Evolutionary conservation across 306 rosid species (phyloP).

Genomic region (Benincasa hispida): DNA sequence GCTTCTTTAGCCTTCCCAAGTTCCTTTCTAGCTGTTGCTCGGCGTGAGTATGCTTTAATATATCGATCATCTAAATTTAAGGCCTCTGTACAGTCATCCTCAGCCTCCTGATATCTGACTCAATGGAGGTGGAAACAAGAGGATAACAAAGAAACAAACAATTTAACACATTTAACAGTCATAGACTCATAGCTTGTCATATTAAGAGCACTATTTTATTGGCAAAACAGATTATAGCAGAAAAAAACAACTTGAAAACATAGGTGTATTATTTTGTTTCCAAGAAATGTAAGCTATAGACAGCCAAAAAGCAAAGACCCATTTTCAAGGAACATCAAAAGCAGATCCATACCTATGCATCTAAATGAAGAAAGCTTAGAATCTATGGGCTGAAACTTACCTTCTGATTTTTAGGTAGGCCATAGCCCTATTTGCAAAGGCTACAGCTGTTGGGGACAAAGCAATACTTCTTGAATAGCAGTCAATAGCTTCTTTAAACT

Average conservation of each 20-base stretch:
- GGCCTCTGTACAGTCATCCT: slow-evolving; percentile 94
- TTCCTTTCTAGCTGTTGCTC: slow-evolving; percentile 87
- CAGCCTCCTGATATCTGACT: slow-evolving; percentile 69
- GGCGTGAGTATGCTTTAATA: slow-evolving; percentile 87
- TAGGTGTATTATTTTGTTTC: neutral
- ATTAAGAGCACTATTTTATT: neutral
- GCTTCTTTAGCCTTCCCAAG: slow-evolving; percentile 70
- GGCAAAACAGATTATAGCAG: neutral
- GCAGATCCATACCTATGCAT: neutral
- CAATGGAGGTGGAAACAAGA: neutral
- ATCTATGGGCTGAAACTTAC: slow-evolving; percentile 21
- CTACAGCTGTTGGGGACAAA: slow-evolving; percentile 82
- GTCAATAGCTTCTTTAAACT: slow-evolving; percentile 76
- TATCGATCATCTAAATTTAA: slow-evolving; percentile 86
- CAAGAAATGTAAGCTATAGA: neutral
- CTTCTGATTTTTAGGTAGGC: slow-evolving; percentile 74
- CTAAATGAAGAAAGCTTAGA: neutral
- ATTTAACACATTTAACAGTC: neutral
- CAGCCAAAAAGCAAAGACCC: neutral
- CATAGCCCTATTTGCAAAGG: slow-evolving; percentile 94
- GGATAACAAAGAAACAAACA: neutral
- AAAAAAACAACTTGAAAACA: neutral
- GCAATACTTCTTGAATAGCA: slow-evolving; percentile 96
- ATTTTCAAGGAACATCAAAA: neutral
- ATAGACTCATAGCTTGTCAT: neutral